Percentiles rank a stretch among this genome's conserved stretches.
These are phyloP conservation scores for Tympanopsis confertula DNA, from an alignment of 2,329 filamentous ascomycete species.

Conservation along the genomic window DNA sequence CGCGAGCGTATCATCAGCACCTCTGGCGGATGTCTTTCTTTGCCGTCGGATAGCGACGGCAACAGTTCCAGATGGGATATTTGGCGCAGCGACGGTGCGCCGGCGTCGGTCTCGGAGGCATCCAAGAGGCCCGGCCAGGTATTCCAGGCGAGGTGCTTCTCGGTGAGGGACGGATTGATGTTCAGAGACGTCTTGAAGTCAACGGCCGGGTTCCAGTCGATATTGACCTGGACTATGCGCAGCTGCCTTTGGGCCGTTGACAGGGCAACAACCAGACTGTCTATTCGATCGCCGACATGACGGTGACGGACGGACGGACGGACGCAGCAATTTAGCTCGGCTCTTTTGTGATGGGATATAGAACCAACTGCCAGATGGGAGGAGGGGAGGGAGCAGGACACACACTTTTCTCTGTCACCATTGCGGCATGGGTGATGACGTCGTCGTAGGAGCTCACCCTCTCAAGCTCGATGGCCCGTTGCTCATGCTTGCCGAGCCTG, in stretches of 20 bases:
- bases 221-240: constrained; percentile 59
- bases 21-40: constrained; percentile 43
- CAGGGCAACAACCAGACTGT: constrained; percentile 50
- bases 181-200: constrained; percentile 26
- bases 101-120: constrained; percentile 29
- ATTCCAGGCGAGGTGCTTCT: constrained; percentile 42
- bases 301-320: constrained; percentile 5
- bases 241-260: constrained; percentile 63
- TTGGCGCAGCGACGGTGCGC: constrained; percentile 37
- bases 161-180: constrained; percentile 39
- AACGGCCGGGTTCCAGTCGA: constrained; percentile 62
- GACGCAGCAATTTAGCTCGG: constrained; percentile 3
- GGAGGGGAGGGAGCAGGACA: not conserved
- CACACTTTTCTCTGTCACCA: constrained; percentile 64
- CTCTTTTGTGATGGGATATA: not conserved
- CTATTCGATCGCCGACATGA: constrained; percentile 16
- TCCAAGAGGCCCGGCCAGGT: constrained; percentile 30
- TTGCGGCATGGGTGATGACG: constrained; percentile 67
- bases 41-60: constrained; percentile 52
- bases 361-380: constrained; percentile 5
- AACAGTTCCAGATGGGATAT: constrained; percentile 69
- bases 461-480: constrained; percentile 64
- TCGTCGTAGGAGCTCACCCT: constrained; percentile 62
- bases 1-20: constrained; percentile 65
- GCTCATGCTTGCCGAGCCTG: constrained; percentile 59